Conservation (phyloP, 352 stramenopile genomes). For the Phytophthora pseudosyringae region DNA sequence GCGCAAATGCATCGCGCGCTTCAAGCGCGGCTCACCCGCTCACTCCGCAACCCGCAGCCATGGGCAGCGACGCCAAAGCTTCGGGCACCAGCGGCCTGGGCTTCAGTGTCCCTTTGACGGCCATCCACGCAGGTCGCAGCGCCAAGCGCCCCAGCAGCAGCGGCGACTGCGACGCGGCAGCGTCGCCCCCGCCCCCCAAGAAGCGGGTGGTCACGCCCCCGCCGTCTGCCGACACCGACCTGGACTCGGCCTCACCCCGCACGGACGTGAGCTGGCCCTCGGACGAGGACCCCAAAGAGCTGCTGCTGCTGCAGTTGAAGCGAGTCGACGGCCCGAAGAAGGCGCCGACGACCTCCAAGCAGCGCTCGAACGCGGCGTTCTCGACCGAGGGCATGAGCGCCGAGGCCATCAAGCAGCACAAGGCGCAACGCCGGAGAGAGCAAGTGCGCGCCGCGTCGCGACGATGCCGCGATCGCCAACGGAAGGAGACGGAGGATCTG, state of each 20-base stretch:
- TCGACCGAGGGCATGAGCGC: constrained; percentile 42
- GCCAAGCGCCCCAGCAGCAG: constrained; percentile 13
- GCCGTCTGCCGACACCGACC: constrained; percentile 23
- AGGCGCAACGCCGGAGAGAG: constrained; percentile 64
- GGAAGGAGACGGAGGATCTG: constrained; percentile 73
- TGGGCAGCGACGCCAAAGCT: constrained; percentile 10
- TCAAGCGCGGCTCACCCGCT: constrained; percentile 11
- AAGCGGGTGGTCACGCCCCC: constrained; percentile 48
- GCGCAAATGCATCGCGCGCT: constrained; percentile 13
- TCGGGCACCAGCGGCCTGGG: constrained; percentile 13
- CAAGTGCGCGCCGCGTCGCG: constrained; percentile 67
- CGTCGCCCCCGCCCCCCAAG: constrained; percentile 42
- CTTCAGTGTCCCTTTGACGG: constrained; percentile 39
- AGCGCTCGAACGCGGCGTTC: constrained; percentile 19
- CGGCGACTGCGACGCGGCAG: neutral
- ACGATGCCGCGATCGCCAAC: constrained; percentile 64
- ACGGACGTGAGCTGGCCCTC: constrained; percentile 49
- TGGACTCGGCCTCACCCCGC: constrained; percentile 41
- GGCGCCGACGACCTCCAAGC: constrained; percentile 15
- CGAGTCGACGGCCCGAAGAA: constrained; percentile 4
- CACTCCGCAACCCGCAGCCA: constrained; percentile 31
- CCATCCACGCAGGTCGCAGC: constrained; percentile 15
- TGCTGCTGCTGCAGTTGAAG: constrained; percentile 27
- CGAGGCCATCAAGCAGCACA: constrained; percentile 64
- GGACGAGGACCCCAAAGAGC: constrained; percentile 48